Percentiles rank a stretch among this genome's conserved stretches.
Conservation (phyloP, 2,329 filamentous ascomycete genomes). For the Colletotrichum sp. region DNA sequence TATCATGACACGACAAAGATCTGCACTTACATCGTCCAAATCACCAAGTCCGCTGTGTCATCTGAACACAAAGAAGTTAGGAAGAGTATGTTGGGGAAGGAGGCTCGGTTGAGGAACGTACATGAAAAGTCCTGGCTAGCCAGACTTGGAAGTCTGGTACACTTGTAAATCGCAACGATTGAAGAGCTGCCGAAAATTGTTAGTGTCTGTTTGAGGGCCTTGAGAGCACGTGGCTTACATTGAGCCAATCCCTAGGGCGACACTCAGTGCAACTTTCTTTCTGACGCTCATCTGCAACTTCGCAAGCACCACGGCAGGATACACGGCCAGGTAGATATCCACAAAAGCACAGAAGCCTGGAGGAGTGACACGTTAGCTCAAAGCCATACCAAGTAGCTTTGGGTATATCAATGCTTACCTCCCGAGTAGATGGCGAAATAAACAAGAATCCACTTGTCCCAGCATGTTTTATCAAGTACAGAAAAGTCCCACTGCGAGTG, state of each 20-base stretch:
- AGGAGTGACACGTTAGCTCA: not conserved
- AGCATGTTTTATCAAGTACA: conserved; percentile 34
- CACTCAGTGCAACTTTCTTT: conserved; percentile 44
- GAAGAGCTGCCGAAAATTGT: conserved; percentile 21
- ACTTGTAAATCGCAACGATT: conserved; percentile 35
- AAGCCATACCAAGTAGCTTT: not conserved
- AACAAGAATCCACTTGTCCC: conserved; percentile 38
- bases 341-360: conserved; percentile 37
- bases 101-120: not conserved
- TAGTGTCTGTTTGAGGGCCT: not conserved
- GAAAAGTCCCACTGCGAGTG: conserved; percentile 42
- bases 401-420: conserved; percentile 29
- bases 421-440: conserved; percentile 44
- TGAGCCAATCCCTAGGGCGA: conserved; percentile 43
- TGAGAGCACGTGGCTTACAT: conserved; percentile 27
- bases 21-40: conserved; percentile 47
- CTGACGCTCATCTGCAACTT: conserved; percentile 39
- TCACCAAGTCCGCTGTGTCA: conserved; percentile 44
- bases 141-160: conserved; percentile 37
- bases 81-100: not conserved
- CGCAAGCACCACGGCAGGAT: conserved; percentile 41
- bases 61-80: conserved; percentile 10
- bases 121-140: conserved; percentile 29
- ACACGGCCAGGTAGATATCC: conserved; percentile 48
- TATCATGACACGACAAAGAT: too few relatives aligned